Evolutionary conservation across 495 filamentous ascomycete genomes (phyloP), one percentile per base, ranked within the genome.

Genomic region (Cercophora samala): DNA sequence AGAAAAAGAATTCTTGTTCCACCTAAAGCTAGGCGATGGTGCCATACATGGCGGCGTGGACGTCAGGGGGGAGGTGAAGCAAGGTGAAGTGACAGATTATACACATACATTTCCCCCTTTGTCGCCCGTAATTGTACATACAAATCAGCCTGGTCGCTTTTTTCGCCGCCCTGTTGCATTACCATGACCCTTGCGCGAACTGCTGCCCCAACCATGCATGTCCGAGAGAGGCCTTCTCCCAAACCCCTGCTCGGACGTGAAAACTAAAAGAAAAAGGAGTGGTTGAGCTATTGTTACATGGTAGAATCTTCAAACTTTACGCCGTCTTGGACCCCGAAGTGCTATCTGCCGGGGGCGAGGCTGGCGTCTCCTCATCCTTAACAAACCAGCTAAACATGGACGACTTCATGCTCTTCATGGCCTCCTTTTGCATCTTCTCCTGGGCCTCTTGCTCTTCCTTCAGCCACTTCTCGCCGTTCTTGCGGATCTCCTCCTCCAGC

Each of bases 381-480:
- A 63, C 71, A 69, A 87, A 86, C 79, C 82, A 84, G 64, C 77
- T 76, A 6, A 74, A 73, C 61, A 87, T 82, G 62, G 79, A 82
- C 26, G 76, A 77, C 74, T 82, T 84, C 82, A 87, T 96, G 71
- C 83, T 90, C 80, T 91, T 90, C 91, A 97, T 95, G 76, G 89
- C 88, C 80, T 96, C 93, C 69, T 96, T 90, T 69, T 89, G 88
- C 65, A 86, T 82, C 83, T 91, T 93, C 84, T 97, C 93, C 77
- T 91, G 88, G 68, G 90, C 85, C 52, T 87, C 87, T 53, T 88
- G 90, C 83, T 96, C 93, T 78, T 97, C 93, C 82, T 90, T 91
- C 71, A 98, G 81, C 92, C 93, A 96, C 78, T 93, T 91, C 81
- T 92, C 91, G 52, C 91, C 95, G 75, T 98, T 94, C 78, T 93